These are phyloP conservation scores for Scheffersomyces quercinus DNA, from an alignment of 1,139 yeast species.

Conservation along the genomic window DNA sequence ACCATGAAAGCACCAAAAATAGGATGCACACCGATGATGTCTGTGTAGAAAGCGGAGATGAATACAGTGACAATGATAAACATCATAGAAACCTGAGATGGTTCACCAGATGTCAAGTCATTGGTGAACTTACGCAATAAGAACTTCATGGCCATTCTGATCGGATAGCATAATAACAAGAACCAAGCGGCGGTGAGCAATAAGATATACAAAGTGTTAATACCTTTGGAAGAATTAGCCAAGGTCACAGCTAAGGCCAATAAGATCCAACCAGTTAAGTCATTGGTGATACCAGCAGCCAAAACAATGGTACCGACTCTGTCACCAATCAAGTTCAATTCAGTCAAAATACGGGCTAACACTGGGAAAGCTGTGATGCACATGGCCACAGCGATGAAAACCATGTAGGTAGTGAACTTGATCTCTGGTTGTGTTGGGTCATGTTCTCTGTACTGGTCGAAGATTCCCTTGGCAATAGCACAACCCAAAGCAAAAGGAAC, in stretches of 20 bases:
- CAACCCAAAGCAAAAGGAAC: constrained; percentile 80
- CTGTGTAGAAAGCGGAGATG: constrained; percentile 73
- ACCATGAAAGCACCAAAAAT: constrained; percentile 82
- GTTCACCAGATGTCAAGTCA: constrained; percentile 56
- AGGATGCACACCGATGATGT: constrained; percentile 78
- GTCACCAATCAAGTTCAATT: constrained; percentile 66
- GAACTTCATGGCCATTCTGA: constrained; percentile 48
- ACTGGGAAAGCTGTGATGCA: constrained; percentile 87
- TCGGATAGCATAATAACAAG: constrained; percentile 55
- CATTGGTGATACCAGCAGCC: constrained; percentile 81
- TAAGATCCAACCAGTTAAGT: constrained; percentile 79
- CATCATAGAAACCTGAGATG: constrained; percentile 64
- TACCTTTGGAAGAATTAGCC: constrained; percentile 69
- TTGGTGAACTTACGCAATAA: constrained; percentile 45
- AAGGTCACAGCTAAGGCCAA: constrained; percentile 74
- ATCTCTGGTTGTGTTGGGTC: constrained; percentile 31
- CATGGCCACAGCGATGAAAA: constrained; percentile 77
- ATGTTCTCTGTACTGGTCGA: constrained; percentile 47
- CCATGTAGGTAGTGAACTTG: constrained; percentile 71
- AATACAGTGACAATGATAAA: constrained; percentile 57
- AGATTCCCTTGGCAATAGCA: constrained; percentile 66
- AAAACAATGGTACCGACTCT: constrained; percentile 77
- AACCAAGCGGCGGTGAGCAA: constrained; percentile 70
- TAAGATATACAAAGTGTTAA: constrained; percentile 67
- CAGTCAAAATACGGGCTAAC: constrained; percentile 73